A percentile compares a stretch with the other conserved stretches of the same genome.
Evolutionary conservation across 352 stramenopile genomes (phyloP).

Genomic region (Globisporangium solare): DNA sequence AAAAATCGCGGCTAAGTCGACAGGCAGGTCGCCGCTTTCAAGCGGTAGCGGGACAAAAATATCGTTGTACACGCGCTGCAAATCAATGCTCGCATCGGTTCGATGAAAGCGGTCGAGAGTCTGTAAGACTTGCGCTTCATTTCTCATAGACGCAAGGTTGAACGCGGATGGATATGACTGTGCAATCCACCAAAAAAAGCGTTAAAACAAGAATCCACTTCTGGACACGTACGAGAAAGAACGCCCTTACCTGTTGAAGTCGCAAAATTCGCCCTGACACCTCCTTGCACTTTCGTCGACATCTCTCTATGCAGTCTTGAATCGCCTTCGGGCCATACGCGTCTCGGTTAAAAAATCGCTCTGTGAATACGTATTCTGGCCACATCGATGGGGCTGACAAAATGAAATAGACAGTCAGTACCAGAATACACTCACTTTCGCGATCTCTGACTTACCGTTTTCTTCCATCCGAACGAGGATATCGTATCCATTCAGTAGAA

Average conservation of each 20-base stretch:
- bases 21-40: constrained; percentile 38
- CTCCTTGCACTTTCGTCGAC: constrained; percentile 43
- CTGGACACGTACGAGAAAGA: background rate
- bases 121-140: constrained; percentile 75
- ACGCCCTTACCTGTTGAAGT: constrained; percentile 40
- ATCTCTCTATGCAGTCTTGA: constrained; percentile 43
- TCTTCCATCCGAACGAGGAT: constrained; percentile 77
- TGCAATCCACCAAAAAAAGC: background rate
- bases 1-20: constrained; percentile 67
- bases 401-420: background rate
- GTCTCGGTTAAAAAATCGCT: constrained; percentile 69
- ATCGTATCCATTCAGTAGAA: constrained; percentile 64
- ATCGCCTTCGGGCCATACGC: constrained; percentile 43
- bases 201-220: background rate
- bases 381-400: constrained; percentile 56
- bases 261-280: constrained; percentile 63
- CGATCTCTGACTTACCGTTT: constrained; percentile 40
- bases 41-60: constrained; percentile 52
- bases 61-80: constrained; percentile 68
- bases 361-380: constrained; percentile 64
- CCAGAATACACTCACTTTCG: background rate
- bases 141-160: constrained; percentile 40
- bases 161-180: constrained; percentile 29
- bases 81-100: constrained; percentile 62
- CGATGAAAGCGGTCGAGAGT: constrained; percentile 79